A percentile compares a stretch with the other conserved stretches of the same genome.
phyloP scores from a whole-genome alignment of 768 basidiomycete genomes.

The Lanmaoa rubissima region DNA sequence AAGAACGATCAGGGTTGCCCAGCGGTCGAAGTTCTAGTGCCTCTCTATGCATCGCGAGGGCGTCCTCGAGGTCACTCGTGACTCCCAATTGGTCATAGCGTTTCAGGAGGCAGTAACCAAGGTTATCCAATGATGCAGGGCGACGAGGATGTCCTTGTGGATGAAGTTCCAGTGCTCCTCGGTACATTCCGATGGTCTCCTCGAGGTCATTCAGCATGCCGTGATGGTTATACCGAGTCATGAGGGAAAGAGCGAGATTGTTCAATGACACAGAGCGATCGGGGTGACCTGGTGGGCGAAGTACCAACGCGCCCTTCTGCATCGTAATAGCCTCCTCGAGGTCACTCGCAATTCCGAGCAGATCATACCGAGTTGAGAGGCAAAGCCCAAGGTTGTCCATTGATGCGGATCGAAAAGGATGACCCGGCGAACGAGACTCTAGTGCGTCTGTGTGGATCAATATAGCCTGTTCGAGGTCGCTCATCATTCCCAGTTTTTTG shows the following conservation, averaged over 20 bases:
- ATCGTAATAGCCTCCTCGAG: conserved; percentile 22
- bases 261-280: not conserved
- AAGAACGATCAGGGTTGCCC: not conserved
- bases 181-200: not conserved
- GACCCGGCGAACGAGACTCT: not conserved
- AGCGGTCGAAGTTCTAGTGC: not conserved
- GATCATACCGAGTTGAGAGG: conserved; percentile 5
- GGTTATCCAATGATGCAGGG: not conserved
- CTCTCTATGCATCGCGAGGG: not conserved
- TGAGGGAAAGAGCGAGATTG: not conserved
- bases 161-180: not conserved
- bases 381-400: conserved; percentile 15
- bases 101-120: not conserved
- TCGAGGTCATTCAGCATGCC: not conserved
- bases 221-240: not conserved
- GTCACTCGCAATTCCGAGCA: not conserved
- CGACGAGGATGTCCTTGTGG: not conserved
- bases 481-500: not conserved
- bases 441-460: not conserved
- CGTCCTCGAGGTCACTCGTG: not conserved
- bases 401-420: conserved; percentile 5
- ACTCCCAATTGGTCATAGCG: not conserved
- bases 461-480: not conserved
- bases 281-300: conserved; percentile 1
- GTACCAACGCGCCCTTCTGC: not conserved